These are phyloP conservation scores for Penicillium sp. DNA, from an alignment of 2,329 filamentous ascomycete species.

Conservation along the genomic window DNA sequence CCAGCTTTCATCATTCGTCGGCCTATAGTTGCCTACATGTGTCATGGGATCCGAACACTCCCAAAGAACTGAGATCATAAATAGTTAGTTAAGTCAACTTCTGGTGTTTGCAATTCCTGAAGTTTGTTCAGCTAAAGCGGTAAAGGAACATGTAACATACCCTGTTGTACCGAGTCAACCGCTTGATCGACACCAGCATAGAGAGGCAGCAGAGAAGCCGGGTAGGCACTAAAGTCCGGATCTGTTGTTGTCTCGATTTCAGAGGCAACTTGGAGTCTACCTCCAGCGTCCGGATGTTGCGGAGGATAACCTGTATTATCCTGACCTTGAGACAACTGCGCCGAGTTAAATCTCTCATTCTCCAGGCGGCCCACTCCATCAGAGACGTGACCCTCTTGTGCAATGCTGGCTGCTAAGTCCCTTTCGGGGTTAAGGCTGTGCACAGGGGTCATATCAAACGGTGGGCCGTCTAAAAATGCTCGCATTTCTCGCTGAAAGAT, in stretches of 20 bases:
- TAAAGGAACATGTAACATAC: not conserved
- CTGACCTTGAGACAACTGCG: not conserved
- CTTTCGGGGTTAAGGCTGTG: not conserved
- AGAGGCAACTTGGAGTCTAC: not conserved
- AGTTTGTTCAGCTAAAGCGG: no score
- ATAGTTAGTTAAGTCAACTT: not conserved
- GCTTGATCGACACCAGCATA: not conserved
- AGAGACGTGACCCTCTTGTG: not conserved
- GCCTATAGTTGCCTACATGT: not conserved
- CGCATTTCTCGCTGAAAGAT: not conserved
- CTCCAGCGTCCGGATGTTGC: not conserved
- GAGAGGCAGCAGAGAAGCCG: not conserved
- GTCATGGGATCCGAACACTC: not conserved
- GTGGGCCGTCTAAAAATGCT: not conserved
- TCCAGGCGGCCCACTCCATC: not conserved
- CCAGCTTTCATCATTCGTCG: not conserved
- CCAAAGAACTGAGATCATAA: not conserved
- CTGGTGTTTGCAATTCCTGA: not conserved
- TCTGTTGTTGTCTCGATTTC: not conserved
- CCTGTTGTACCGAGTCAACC: not conserved
- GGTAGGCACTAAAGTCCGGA: not conserved
- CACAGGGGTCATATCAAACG: not conserved
- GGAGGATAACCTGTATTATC: not conserved
- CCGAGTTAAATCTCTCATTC: not conserved
- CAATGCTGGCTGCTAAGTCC: not conserved